A percentile compares a stretch with the other conserved stretches of the same genome.
Evolutionary conservation across 306 rosid species (phyloP).

Genomic region (Cucumis melo): DNA sequence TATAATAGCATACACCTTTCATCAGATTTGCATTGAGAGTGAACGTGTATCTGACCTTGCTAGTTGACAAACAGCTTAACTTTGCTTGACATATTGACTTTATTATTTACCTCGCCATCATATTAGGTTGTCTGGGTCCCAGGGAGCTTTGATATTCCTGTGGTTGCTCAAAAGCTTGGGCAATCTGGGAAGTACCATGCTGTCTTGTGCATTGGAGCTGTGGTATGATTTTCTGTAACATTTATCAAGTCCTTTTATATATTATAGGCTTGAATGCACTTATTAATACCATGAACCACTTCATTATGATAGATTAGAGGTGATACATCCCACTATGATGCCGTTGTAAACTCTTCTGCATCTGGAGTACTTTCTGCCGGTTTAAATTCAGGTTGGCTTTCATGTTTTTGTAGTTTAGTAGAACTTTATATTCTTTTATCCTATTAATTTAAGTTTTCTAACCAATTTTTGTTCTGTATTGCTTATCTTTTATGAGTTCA

Average conservation of each 20-base stretch:
- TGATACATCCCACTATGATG: conserved; percentile 89
- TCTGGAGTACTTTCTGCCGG: conserved; percentile 95
- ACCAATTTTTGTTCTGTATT: not conserved
- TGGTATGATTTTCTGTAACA: conserved; percentile 37
- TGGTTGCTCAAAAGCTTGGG: conserved; percentile 59
- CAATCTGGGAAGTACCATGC: conserved; percentile 69
- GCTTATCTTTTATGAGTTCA: not conserved
- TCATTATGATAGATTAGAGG: conserved; percentile 55
- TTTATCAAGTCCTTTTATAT: not conserved
- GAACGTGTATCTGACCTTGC: not conserved
- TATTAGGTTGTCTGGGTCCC: conserved; percentile 93
- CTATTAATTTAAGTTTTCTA: not conserved
- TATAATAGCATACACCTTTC: not conserved
- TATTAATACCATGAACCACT: conserved; percentile 6
- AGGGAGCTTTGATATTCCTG: conserved; percentile 86
- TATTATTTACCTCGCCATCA: conserved; percentile 10
- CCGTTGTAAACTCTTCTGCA: conserved; percentile 82
- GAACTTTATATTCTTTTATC: not conserved
- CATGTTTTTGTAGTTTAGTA: not conserved
- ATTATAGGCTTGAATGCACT: not conserved
- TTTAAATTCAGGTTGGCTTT: conserved; percentile 49
- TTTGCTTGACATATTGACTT: not conserved
- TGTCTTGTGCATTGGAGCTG: conserved; percentile 84
- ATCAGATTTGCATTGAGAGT: not conserved
- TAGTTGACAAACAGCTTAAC: conserved; percentile 1